Percentiles rank a stretch among this genome's conserved stretches.
phyloP scores from a whole-genome alignment of 441 rosid genomes.

The Eutrema salsugineum region DNA sequence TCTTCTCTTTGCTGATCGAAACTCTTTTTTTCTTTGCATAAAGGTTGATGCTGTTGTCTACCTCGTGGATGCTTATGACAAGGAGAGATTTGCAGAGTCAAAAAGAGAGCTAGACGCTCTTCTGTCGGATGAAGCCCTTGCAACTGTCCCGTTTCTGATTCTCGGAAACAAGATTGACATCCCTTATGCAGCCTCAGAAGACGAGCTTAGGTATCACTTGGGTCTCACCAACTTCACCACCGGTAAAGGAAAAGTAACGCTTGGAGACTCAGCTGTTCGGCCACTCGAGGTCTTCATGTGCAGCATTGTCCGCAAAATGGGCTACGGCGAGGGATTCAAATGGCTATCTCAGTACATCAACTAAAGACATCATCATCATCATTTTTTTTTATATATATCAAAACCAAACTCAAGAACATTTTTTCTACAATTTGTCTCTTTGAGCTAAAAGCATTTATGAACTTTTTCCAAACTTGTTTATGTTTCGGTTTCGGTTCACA shows the following conservation, averaged over 20 bases:
- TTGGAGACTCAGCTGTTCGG: conserved; percentile 49
- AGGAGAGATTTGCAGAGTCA: conserved; percentile 76
- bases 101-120: conserved; percentile 86
- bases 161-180: conserved; percentile 88
- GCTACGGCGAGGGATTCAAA: conserved; percentile 74
- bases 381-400: conserved; percentile 5
- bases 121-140: conserved; percentile 69
- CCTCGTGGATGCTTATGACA: conserved; percentile 86
- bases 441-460: conserved; percentile 3
- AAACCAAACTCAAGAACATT: conserved; percentile 20
- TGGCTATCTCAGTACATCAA: conserved; percentile 63
- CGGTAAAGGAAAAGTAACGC: conserved; percentile 64
- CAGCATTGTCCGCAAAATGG: conserved; percentile 72
- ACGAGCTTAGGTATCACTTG: conserved; percentile 65
- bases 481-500: conserved; percentile 15
- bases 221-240: conserved; percentile 82
- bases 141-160: conserved; percentile 64
- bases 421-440: background rate
- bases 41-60: conserved; percentile 93
- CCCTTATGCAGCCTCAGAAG: conserved; percentile 83
- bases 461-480: conserved; percentile 16
- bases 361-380: conserved; percentile 2
- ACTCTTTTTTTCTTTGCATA: background rate
- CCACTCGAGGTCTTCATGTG: conserved; percentile 82
- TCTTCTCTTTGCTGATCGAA: background rate